These are phyloP conservation scores for Catenaria anguillulae DNA, from an alignment of 371 early-diverging fungal species.

Conservation along the genomic window DNA sequence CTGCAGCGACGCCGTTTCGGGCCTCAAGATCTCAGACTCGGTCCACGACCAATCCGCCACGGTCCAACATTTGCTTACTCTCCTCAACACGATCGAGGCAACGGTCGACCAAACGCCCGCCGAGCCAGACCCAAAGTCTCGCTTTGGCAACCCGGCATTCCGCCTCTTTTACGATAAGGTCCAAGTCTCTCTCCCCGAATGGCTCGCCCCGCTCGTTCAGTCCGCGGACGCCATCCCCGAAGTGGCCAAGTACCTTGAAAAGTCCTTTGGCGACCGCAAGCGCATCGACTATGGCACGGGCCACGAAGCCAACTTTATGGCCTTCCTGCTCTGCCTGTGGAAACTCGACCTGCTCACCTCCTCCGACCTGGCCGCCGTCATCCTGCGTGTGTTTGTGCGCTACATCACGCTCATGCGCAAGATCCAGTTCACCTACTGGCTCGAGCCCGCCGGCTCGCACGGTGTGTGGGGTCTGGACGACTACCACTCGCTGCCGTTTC, in stretches of 20 bases:
- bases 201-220: constrained; percentile 19
- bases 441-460: constrained; percentile 98
- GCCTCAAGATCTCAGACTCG: constrained; percentile 36
- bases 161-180: constrained; percentile 56
- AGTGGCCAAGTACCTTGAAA: constrained; percentile 60
- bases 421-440: constrained; percentile 81
- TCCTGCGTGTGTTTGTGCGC: constrained; percentile 64
- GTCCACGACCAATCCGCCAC: constrained; percentile 30
- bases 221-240: constrained; percentile 40
- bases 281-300: constrained; percentile 99
- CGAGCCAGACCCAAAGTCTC: constrained; percentile 52
- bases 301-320: constrained; percentile 94
- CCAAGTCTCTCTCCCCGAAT: too few species aligned
- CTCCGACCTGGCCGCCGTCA: constrained; percentile 55
- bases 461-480: constrained; percentile 99
- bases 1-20: constrained; percentile 54
- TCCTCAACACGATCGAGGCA: constrained; percentile 43
- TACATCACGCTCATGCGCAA: constrained; percentile 80
- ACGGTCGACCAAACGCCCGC: constrained; percentile 59
- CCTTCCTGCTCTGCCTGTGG: constrained; percentile 74
- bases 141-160: constrained; percentile 89
- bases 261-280: constrained; percentile 87
- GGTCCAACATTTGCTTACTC: too few species aligned
- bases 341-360: constrained; percentile 46
- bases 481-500: constrained; percentile 93